Evolutionary conservation across 2,329 filamentous ascomycete genomes (phyloP), one percentile per base, ranked within the genome.

Genomic region (Aureobasidium subglaciale): DNA sequence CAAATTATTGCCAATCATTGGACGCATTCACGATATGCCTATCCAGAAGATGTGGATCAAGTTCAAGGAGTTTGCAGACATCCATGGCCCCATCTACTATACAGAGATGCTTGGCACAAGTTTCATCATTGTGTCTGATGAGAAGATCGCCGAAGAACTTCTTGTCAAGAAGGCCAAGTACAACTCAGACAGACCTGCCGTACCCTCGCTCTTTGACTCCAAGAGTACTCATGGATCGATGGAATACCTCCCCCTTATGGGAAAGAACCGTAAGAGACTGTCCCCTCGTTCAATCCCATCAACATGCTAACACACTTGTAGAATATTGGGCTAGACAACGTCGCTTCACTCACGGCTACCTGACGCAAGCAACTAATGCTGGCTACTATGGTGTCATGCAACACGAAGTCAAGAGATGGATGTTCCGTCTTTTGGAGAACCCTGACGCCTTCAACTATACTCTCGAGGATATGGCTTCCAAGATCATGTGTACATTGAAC

Each of bases 391-490:
- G 73, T 16, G 64, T 72, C 32, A 78, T 81, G 73, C 73, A 80
- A 58, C 74, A 76, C 58, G 78, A 82, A 61, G 72, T 73, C 10
- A 80, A 81, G 68, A 71, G 78, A 35, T 81, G 76, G 75, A 65
- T 81, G 40, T 73, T 70, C 55, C 68, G 73, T 27, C 67, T 81
- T 5, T 63, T 80, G 25, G 68, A 74, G 25, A 69, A 79, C 40
- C 78, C 78, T 1, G 77, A 80, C 58, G 68, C 74, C 63, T 81
- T 80, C 59, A 67, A 68, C 9, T 73, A 70, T 61, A 75, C 73
- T 0, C 70, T 82, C 5, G 78, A 82, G 61, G 78, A 82, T 59
- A 79, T 80, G 76, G 73, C 77, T 15, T 76, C 78, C n/a, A 81
- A 81, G 64, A 71, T 81, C 55, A 80, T 80, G 76, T 77, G 74